phyloP scores from a whole-genome alignment of 352 stramenopile genomes.

The Phytophthora tubulina region DNA sequence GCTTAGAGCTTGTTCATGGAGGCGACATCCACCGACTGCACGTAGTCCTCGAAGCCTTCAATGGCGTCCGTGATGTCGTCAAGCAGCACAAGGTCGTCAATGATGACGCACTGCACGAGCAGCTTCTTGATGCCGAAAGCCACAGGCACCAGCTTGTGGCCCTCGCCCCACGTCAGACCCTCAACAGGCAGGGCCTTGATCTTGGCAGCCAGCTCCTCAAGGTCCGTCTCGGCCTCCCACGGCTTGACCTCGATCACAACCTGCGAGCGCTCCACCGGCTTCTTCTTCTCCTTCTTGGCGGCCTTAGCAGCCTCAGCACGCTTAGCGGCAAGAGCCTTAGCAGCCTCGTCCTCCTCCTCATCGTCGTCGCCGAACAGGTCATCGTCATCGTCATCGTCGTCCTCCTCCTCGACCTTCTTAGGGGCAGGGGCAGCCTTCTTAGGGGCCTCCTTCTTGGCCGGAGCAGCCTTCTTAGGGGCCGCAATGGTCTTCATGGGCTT shows the following conservation, averaged over 20 bases:
- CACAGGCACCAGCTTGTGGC: slow-evolving; percentile 86
- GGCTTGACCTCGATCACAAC: slow-evolving; percentile 77
- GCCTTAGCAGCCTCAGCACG: slow-evolving; percentile 62
- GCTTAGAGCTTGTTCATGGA: slow-evolving; percentile 91
- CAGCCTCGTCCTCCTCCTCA: slow-evolving; percentile 66
- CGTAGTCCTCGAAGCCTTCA: slow-evolving; percentile 82
- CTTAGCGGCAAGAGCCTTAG: slow-evolving; percentile 62
- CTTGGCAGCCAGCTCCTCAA: slow-evolving; percentile 76
- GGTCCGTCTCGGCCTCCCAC: slow-evolving; percentile 83
- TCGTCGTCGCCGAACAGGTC: slow-evolving; percentile 71
- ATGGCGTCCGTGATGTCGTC: slow-evolving; percentile 89
- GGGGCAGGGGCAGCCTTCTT: slow-evolving; percentile 45
- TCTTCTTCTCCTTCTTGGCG: slow-evolving; percentile 77
- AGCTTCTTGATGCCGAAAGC: slow-evolving; percentile 91
- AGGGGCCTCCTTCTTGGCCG: slow-evolving; percentile 37
- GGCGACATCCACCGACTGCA: slow-evolving; percentile 88
- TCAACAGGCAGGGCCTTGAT: slow-evolving; percentile 81
- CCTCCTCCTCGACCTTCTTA: slow-evolving; percentile 53
- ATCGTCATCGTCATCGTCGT: slow-evolving; percentile 62
- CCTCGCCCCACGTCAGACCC: slow-evolving; percentile 81
- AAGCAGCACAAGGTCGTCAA: slow-evolving; percentile 83
- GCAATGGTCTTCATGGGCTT: slow-evolving; percentile 72
- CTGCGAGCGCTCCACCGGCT: slow-evolving; percentile 68
- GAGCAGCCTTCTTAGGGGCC: slow-evolving; percentile 40
- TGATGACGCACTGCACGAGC: slow-evolving; percentile 83